These are phyloP conservation scores for Ascochyta lentis DNA, from an alignment of 2,329 filamentous ascomycete genomes.

Conservation along the genomic window DNA sequence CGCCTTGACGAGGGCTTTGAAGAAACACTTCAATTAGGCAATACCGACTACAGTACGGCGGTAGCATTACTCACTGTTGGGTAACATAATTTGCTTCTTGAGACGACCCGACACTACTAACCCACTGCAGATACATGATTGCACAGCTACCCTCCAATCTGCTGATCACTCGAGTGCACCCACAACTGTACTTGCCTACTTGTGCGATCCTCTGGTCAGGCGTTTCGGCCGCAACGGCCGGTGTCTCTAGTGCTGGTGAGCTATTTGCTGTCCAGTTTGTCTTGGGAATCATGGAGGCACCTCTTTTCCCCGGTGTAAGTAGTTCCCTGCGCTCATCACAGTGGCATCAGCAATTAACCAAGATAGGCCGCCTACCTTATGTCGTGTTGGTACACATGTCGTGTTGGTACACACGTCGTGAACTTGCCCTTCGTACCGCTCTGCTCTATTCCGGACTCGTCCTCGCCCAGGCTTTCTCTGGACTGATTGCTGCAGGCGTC, in stretches of 20 bases:
- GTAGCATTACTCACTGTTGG: conserved; percentile 20
- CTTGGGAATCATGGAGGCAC: conserved; percentile 72
- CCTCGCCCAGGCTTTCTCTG: conserved; percentile 64
- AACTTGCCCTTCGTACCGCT: conserved; percentile 15
- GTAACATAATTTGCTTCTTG: conserved; percentile 1
- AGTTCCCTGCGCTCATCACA: neutral
- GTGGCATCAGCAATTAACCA: neutral
- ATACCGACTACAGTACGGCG: conserved; percentile 23
- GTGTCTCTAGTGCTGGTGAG: conserved; percentile 64
- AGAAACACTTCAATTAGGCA: conserved; percentile 18
- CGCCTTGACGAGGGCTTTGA: conserved; percentile 23
- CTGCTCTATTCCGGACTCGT: conserved; percentile 59
- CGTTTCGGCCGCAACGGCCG: conserved; percentile 58
- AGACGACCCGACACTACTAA: too few relatives aligned
- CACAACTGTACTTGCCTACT: conserved; percentile 16
- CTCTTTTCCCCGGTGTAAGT: conserved; percentile 60
- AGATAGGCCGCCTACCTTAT: conserved; percentile 17
- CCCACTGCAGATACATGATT: too few relatives aligned
- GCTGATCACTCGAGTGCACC: conserved; percentile 18
- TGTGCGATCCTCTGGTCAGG: conserved; percentile 17
- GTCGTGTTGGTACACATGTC: conserved; percentile 20
- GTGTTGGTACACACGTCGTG: conserved; percentile 19
- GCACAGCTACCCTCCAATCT: conserved; percentile 1
- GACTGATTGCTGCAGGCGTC: conserved; percentile 56
- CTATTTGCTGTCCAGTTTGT: conserved; percentile 59